Base-by-base conservation (phyloP, 2,329 filamentous ascomycete genomes). In the Pleurostoma richardsiae region DNA sequence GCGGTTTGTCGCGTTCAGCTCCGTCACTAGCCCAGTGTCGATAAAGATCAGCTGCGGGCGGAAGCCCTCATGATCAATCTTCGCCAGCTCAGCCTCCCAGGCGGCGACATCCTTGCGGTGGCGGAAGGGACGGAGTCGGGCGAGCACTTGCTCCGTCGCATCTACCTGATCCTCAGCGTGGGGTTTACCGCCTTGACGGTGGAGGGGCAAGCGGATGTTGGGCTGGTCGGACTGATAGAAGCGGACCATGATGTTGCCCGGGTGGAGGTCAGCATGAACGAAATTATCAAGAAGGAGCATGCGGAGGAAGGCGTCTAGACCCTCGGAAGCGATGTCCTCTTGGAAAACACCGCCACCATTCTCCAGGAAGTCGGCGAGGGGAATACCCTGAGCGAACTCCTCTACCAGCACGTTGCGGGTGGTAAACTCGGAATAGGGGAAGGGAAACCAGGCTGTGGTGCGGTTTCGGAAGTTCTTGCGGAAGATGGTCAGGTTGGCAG, bases 261-360 rank as follows among this genome's bases (percentile, higher is more conserved):
- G 94, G 62, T 99, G 94, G 30, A 99, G 72, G 62, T 99, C 94
- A 4, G 94, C 92, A 61, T 99, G 94, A 29, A 96, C 85, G 64
- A 99, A 99, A 64, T 99, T 99, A 66, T 99, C 94, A 38, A 99
- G 85, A 10, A 99, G 77, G 11, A 99, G 73, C 94, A 99, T 99
- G 59, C 91, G 89, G 43, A 99, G 70, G 66, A 99, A 99, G 3
- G 92, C 91, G 63, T 99, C 91, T 0, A 99, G 79, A 0, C 94
- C 94, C 69, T 97, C 92, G 48, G 95, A 85, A 4, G 94, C 91
- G 52, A 99, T 95, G 54, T 96, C 92, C 57, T 89, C 83, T 62
- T 96, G 90, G 67, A 95, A 99, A 1, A 90, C 82, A 4, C 94
- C 94, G 7, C 90, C 94, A 6, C 94, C 94, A 48, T 90, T 90